These are phyloP conservation scores for Lentinula guzmanii DNA, from an alignment of 768 basidiomycete genomes.

Conservation along the genomic window DNA sequence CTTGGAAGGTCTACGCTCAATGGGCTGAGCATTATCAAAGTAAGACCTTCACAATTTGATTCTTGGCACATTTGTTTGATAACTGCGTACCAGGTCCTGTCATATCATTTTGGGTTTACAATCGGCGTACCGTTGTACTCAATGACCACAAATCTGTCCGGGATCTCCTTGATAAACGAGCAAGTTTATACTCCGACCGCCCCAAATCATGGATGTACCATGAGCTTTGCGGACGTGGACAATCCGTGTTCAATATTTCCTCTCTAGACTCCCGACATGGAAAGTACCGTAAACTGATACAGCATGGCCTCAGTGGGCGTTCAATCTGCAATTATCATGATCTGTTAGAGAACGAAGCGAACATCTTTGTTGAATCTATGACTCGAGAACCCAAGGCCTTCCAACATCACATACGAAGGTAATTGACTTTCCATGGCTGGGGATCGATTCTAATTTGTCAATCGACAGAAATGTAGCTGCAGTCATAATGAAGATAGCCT, in stretches of 20 bases:
- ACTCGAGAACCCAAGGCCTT: conserved; percentile 22
- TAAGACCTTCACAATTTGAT: not conserved
- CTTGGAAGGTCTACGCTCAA: conserved; percentile 9
- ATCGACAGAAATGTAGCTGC: conserved; percentile 27
- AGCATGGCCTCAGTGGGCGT: conserved; percentile 27
- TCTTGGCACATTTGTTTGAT: not conserved
- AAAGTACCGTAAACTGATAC: conserved; percentile 35
- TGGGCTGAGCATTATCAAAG: conserved; percentile 10
- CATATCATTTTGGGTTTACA: conserved; percentile 41
- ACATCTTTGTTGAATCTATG: conserved; percentile 27
- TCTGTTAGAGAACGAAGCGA: conserved; percentile 29
- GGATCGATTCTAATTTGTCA: too few relatives aligned
- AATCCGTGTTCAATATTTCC: conserved; percentile 38
- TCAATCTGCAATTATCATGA: conserved; percentile 28
- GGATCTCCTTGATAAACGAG: conserved; percentile 46
- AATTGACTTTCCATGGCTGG: not conserved
- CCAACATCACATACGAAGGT: conserved; percentile 33
- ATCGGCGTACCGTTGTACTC: conserved; percentile 40
- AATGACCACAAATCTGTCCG: conserved; percentile 37
- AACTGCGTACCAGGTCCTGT: conserved; percentile 27
- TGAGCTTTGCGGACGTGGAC: conserved; percentile 34
- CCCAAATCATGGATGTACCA: conserved; percentile 40
- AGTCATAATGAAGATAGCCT: conserved; percentile 38
- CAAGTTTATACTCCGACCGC: conserved; percentile 50
- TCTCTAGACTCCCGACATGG: conserved; percentile 29